phyloP scores from a whole-genome alignment of 257 asterid genomes.

The Solanum tarijense region DNA sequence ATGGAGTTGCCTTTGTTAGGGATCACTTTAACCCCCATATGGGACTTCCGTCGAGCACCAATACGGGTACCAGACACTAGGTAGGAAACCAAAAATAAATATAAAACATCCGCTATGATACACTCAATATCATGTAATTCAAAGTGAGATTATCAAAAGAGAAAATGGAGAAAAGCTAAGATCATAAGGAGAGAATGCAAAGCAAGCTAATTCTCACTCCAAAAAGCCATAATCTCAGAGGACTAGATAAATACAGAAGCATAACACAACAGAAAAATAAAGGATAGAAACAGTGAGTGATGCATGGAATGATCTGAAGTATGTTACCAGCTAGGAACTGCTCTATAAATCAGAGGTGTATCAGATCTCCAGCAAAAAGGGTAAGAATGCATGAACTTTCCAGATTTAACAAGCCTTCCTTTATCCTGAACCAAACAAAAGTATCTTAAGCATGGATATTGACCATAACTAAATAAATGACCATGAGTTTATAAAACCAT shows the following conservation, averaged over 20 bases:
- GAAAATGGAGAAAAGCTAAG: neutral
- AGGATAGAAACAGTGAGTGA: neutral
- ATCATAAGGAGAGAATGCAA: neutral
- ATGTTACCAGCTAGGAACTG: constrained; percentile 87
- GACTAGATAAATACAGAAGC: neutral
- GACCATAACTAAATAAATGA: neutral
- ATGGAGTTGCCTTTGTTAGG: neutral
- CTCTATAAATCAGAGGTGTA: constrained; percentile 92
- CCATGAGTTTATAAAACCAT: neutral
- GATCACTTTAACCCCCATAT: neutral
- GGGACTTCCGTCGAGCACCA: neutral
- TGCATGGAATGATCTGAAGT: neutral
- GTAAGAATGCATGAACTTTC: constrained; percentile 67
- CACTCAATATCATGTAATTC: neutral
- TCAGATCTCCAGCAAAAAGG: constrained; percentile 98
- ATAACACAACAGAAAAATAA: neutral
- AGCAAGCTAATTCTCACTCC: neutral
- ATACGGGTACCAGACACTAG: neutral
- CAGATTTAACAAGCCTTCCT: constrained; percentile 86
- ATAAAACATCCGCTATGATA: neutral
- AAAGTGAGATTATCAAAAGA: neutral
- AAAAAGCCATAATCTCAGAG: neutral
- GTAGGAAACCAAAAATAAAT: neutral
- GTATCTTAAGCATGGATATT: neutral
- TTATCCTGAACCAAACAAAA: constrained; percentile 30